phyloP scores from a whole-genome alignment of 257 asterid species.

The Mentha longifolia region DNA sequence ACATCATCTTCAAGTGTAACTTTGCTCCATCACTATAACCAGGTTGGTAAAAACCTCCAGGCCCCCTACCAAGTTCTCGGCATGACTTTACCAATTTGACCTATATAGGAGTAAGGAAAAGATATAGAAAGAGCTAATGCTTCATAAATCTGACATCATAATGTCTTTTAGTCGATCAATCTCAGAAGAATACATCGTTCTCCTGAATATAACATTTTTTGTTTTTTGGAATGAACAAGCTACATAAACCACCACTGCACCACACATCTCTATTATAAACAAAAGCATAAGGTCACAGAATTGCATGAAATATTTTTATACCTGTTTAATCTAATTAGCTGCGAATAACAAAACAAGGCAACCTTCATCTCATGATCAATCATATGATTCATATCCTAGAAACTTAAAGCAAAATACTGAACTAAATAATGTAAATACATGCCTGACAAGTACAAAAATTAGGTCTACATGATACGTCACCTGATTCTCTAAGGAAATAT shows the following conservation, averaged over 20 bases:
- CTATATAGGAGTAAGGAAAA: conserved; percentile 37
- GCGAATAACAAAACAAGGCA: conserved; percentile 7
- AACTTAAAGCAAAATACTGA: background rate
- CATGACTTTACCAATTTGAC: conserved; percentile 58
- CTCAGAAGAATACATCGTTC: background rate
- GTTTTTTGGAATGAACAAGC: background rate
- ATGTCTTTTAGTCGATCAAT: background rate
- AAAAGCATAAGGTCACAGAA: conserved; percentile 1
- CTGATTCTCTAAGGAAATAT: conserved; percentile 63
- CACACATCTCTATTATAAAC: background rate
- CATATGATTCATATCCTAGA: background rate
- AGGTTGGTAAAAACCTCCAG: conserved; percentile 87
- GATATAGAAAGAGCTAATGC: background rate
- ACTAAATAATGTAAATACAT: conserved; percentile 6
- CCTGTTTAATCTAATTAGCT: conserved; percentile 23
- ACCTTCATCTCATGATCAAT: conserved; percentile 17
- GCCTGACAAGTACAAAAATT: background rate
- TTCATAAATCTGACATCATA: conserved; percentile 2
- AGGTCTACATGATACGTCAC: conserved; percentile 37
- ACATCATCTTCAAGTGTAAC: conserved; percentile 79
- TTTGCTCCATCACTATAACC: conserved; percentile 66
- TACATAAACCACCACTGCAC: background rate
- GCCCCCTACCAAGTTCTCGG: conserved; percentile 63
- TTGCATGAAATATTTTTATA: background rate
- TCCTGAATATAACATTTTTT: conserved; percentile 1